Conservation (phyloP, 179 eudicot genomes). For the Corrigiola litoralis region DNA sequence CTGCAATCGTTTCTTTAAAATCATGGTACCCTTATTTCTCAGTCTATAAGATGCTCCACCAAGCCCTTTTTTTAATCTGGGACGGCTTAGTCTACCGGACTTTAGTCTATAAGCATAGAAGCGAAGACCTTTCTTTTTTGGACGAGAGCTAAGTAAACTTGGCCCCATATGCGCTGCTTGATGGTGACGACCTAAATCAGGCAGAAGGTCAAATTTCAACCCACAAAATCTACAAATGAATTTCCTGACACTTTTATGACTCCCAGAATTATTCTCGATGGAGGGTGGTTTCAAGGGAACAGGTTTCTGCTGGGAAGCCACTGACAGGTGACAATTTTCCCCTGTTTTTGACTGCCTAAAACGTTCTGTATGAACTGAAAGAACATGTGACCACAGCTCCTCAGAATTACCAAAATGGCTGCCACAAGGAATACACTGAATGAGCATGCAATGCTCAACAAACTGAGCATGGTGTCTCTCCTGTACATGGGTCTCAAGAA, state of each 20-base stretch:
- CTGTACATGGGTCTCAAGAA: constrained; percentile 84
- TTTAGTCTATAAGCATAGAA: constrained; percentile 70
- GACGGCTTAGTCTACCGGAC: constrained; percentile 77
- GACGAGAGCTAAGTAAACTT: constrained; percentile 38
- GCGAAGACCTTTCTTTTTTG: constrained; percentile 62
- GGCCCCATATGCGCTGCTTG: constrained; percentile 95
- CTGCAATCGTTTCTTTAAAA: constrained; percentile 65
- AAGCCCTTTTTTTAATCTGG: constrained; percentile 66
- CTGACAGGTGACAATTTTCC: constrained; percentile 15
- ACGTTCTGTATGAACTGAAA: constrained; percentile 59
- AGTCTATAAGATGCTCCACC: constrained; percentile 60
- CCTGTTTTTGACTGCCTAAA: constrained; percentile 47
- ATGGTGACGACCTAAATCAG: constrained; percentile 99
- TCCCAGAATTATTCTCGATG: constrained; percentile 41
- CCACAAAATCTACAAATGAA: constrained; percentile 87
- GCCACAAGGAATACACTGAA: constrained; percentile 89
- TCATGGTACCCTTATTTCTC: constrained; percentile 52
- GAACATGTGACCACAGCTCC: constrained; percentile 86
- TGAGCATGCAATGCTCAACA: constrained; percentile 89
- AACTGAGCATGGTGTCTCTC: constrained; percentile 87
- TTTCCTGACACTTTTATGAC: constrained; percentile 41
- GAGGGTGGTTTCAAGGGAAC: constrained; percentile 20
- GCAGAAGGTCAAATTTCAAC: constrained; percentile 83
- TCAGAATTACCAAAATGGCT: constrained; percentile 80
- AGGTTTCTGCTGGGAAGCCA: constrained; percentile 29